Percentiles rank a stretch among this genome's conserved stretches.
Conservation (phyloP, 2,329 filamentous ascomycete species). For the Beauveria brongniartii region DNA sequence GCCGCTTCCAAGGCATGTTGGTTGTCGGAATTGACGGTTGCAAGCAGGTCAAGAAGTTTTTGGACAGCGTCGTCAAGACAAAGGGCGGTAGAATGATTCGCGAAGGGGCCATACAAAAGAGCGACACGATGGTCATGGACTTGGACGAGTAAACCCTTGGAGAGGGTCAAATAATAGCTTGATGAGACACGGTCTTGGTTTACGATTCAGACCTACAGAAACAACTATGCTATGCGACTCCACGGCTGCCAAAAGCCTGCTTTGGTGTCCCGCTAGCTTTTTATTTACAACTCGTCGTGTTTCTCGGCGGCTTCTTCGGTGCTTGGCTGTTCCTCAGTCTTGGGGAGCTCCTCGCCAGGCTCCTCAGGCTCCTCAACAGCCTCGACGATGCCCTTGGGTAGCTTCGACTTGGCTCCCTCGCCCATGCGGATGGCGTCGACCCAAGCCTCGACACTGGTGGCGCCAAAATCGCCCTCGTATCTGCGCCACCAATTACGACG, state of each 20-base stretch:
- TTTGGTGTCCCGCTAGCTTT: not conserved
- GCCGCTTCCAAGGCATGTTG: conserved; percentile 82
- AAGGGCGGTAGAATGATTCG: conserved; percentile 58
- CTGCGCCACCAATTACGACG: conserved; percentile 80
- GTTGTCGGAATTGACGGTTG: conserved; percentile 89
- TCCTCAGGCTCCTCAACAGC: conserved; percentile 27
- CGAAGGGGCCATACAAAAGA: conserved; percentile 43
- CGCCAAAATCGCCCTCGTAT: conserved; percentile 55
- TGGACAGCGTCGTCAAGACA: conserved; percentile 72
- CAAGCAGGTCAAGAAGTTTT: conserved; percentile 69
- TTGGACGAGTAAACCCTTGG: conserved; percentile 25
- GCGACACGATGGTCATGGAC: conserved; percentile 42
- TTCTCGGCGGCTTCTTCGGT: conserved; percentile 8
- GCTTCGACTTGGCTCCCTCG: conserved; percentile 70
- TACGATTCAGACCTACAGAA: not conserved
- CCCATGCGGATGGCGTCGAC: conserved; percentile 87
- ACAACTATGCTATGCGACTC: not conserved
- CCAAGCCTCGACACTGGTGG: conserved; percentile 68
- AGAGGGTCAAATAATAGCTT: not conserved
- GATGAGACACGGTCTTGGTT: not conserved
- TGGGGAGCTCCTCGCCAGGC: not conserved
- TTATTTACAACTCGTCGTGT: conserved; percentile 43
- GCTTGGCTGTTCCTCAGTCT: conserved; percentile 16
- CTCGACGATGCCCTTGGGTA: conserved; percentile 54
- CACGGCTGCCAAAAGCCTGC: not conserved